phyloP scores from a whole-genome alignment of 495 filamentous ascomycete genomes.

The Aspergillus coremiiformis region DNA sequence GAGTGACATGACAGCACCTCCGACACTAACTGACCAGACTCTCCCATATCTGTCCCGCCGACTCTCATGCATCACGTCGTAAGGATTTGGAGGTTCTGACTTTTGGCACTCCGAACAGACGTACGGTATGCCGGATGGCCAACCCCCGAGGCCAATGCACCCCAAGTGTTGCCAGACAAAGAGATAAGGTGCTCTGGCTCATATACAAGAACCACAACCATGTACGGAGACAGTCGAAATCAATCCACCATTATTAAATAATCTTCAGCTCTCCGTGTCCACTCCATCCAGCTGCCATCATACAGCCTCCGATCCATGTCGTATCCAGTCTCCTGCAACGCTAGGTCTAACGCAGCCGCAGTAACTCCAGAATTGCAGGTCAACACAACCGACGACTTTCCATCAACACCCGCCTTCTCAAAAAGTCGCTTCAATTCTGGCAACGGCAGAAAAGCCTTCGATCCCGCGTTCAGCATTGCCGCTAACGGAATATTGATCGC shows the following conservation, averaged over 20 bases:
- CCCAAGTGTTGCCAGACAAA: too few relatives aligned
- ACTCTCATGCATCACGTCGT: too few relatives aligned
- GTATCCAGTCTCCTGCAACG: slow-evolving; percentile 15
- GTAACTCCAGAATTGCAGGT: slow-evolving; percentile 32
- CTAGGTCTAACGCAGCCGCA: slow-evolving; percentile 24
- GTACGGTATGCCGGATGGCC: too few relatives aligned
- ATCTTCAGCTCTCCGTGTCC: slow-evolving; percentile 18
- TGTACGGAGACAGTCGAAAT: neutral
- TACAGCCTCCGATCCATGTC: slow-evolving; percentile 18
- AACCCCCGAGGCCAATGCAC: too few relatives aligned
- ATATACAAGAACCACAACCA: too few relatives aligned
- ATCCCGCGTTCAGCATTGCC: slow-evolving; percentile 13
- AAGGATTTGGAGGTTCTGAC: too few relatives aligned
- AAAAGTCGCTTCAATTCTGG: slow-evolving; percentile 16
- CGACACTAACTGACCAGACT: too few relatives aligned
- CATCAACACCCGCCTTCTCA: slow-evolving; percentile 13
- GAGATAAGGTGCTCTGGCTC: too few relatives aligned
- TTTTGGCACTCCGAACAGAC: too few relatives aligned
- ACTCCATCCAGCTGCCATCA: slow-evolving; percentile 35
- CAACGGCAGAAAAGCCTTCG: slow-evolving; percentile 10
- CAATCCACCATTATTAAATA: slow-evolving; percentile 4
- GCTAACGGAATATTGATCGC: slow-evolving; percentile 26
- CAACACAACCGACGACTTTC: slow-evolving; percentile 12
- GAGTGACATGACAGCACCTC: too few relatives aligned
- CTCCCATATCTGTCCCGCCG: too few relatives aligned